Base-by-base conservation (phyloP, 108 stramenopile genomes). In the Skeletonema potamos region DNA sequence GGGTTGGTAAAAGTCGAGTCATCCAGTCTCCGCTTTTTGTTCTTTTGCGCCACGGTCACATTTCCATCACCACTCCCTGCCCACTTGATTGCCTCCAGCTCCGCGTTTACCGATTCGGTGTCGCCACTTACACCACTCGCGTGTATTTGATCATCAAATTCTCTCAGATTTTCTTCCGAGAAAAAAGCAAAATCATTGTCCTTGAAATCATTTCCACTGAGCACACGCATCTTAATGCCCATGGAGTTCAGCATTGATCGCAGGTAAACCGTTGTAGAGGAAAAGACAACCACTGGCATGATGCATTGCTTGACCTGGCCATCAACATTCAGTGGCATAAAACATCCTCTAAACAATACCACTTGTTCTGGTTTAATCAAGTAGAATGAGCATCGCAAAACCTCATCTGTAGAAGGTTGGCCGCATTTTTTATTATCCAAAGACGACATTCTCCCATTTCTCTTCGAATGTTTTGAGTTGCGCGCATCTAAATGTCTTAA, bases 61-160 rank as follows among this genome's bases (percentile, higher is more conserved):
- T 72, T 63, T 28, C 62, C 74, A 11, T 54, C 54, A 39, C 77
- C 69, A 28, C 82, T 81, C 48, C 70, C 62, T 13, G 75, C 76
- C 58, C 64, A 70, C 12, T 87, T 81, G 12, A 92, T 60, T 22
- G 88, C 86, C 17, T 86, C 86, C 29, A 92, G 64, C 37, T 92
- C 90, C 9, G 81, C 86, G 11, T 83, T 68, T 17, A 70, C 75
- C 1, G 27, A 56, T 36, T 36, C 18, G 27, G 57, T 61, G 11
- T 60, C 70, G 11, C 75, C 77, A 28, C 54, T 56, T 8, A 8
- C 37, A 5, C 41, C 18, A 32, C 10, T 72, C 18, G 17, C 9
- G 1, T 48, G 17, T 7, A 30, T 30, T 27, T 22, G 20, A 6
- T 34, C 58, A 39, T 17, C 54, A 39, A 20, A 27, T 62, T 70